These are phyloP conservation scores for Pythium dissimile DNA, from an alignment of 352 stramenopile genomes.

Conservation along the genomic window DNA sequence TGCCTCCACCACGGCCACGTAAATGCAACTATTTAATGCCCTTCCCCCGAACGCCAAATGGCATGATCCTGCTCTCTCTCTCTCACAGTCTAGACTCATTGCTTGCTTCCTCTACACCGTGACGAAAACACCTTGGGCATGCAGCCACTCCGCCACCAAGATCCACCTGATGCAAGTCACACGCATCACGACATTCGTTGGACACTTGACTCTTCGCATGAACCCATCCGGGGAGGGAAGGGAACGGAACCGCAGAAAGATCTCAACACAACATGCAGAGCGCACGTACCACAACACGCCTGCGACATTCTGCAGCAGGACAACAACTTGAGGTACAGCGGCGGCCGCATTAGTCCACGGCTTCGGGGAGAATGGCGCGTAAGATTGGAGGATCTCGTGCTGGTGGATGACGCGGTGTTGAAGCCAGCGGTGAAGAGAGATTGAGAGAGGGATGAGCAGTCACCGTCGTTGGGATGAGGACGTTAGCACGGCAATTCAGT, in stretches of 20 bases:
- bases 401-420: constrained; percentile 8
- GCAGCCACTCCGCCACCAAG: constrained; percentile 32
- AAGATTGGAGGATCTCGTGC: constrained; percentile 58
- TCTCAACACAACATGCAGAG: neutral
- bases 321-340: constrained; percentile 20
- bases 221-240: constrained; percentile 4
- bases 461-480: neutral
- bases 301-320: constrained; percentile 47
- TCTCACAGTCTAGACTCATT: neutral
- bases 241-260: neutral
- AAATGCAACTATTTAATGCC: constrained; percentile 22
- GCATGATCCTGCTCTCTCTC: neutral
- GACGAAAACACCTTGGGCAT: constrained; percentile 25
- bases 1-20: neutral
- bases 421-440: neutral
- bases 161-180: constrained; percentile 33
- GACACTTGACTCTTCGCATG: constrained; percentile 9
- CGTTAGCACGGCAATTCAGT: no score
- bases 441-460: neutral
- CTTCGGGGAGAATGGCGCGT: constrained; percentile 41
- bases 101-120: constrained; percentile 14
- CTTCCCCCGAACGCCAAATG: neutral
- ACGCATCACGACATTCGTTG: constrained; percentile 2
- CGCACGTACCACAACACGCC: constrained; percentile 35
- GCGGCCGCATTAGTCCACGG: constrained; percentile 3